Base-by-base conservation (phyloP, 768 basidiomycete genomes). In the Mycena pura region DNA sequence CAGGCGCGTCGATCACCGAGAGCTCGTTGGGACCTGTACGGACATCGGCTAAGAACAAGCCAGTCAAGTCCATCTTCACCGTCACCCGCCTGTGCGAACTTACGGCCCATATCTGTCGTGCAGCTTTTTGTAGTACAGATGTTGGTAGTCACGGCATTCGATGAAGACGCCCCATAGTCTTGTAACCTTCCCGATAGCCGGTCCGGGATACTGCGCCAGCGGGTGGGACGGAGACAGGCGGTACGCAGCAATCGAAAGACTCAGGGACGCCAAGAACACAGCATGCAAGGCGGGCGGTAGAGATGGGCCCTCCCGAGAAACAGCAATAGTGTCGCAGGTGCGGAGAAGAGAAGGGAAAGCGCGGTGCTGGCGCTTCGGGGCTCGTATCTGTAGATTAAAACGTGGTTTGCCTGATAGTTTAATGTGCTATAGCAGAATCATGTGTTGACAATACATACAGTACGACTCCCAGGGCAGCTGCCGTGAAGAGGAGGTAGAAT, bases 171-270 rank as follows among this genome's bases (percentile, higher is more conserved):
- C 68, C 60, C 73, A 74, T 13, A 82, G 65, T 53, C 81, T 80
- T 9, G 79, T 76, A 13, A 82, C 27, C 50, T 74, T 82, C 63
- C 70, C 73, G 2, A 79, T 43, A 0, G 76, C 9, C 0, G 84
- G 85, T 13, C 84, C 85, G n/a, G 83, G 84, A 63, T 79, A 83
- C 27, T 71, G 66, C 7, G 81, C 79, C 8, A 86, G 73, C 1
- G 84, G 83, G 66, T 86, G 85, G 70, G 79, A 79, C 5, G 84
- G 83, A 6, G 84, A 85, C 6, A 84, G 58, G n/a, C 84, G 80
- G 68, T 86, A 85, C 8, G 74, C 22, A 19, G 74, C 41, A 17
- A 80, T 73, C 1, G 77, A 77, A 6, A 65, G 29, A 28, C 66
- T 46, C 15, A 79, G 59, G 1, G 75, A 66, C 1, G 50, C 48